Base-by-base conservation (phyloP, 352 stramenopile species). In the Phytophthora sp. region DNA sequence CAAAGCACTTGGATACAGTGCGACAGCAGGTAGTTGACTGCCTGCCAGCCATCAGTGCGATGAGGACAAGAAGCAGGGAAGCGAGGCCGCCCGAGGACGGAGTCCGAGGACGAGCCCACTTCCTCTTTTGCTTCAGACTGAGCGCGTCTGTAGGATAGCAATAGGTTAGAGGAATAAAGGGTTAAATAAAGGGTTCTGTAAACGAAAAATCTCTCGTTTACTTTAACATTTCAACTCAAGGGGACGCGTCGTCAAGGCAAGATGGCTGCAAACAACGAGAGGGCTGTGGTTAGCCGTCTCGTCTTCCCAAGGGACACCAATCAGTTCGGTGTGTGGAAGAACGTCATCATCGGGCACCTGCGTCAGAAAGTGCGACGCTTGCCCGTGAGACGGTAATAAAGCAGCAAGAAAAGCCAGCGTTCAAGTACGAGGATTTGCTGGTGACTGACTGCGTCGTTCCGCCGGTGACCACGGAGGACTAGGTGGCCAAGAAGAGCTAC, bases 81-180 rank as follows among this genome's bases (percentile, higher is more conserved):
- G 24, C 7, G 21, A 20, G 12, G 23, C 21, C 20, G 41, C 7
- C 32, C 41, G 23, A 46, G 13, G 24, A 49, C 42, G 42, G 20
- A 49, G 42, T 49, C 42, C 24, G 42, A 49, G 26, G 42, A 49
- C 42, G 24, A 49, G 15, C 23, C 32, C 42, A 49, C 42, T 51
- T 51, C 43, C 43, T 51, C 26, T 17, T 51, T 27, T 51, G 26
- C 26, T 13, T 38, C 43, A 32, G 26, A 51, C 15, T 23, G 26
- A 32, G n/a, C 43, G 37, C 26, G 43, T 37, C 23, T 51, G n/a
- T 15, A 38, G 43, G 21, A 51, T 51, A 51, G 17, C 5, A 15
- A 49, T 39, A 39, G 32, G 13, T 18, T 32, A 49, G 15, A 35
- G 12, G 23, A 49, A 49, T 49, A 49, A 49, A 35, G 13, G 42